A percentile compares a stretch with the other conserved stretches of the same genome.
Conservation (phyloP, 2,329 filamentous ascomycete genomes). For the Aspergillus terreus region DNA sequence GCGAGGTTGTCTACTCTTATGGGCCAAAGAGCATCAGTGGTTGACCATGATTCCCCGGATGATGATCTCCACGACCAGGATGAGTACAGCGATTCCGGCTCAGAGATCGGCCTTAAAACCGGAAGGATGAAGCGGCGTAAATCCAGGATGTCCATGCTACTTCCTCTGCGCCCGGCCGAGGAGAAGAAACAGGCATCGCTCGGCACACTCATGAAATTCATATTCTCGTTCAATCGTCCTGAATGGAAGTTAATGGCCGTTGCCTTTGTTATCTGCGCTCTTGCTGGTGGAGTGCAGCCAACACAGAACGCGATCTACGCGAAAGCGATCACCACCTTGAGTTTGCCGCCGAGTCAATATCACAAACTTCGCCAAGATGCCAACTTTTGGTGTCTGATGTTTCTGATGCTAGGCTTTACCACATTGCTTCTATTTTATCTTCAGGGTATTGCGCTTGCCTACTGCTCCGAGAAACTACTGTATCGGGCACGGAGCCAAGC, state of each 20-base stretch:
- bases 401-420: constrained; percentile 71
- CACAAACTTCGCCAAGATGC: constrained; percentile 61
- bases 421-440: constrained; percentile 63
- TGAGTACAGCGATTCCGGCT: constrained; percentile 7
- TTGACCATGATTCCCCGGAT: constrained; percentile 10
- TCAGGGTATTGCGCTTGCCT: constrained; percentile 72
- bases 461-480: constrained; percentile 77
- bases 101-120: constrained; percentile 8
- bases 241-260: constrained; percentile 69
- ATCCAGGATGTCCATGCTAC: constrained; percentile 9
- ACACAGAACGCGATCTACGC: constrained; percentile 75
- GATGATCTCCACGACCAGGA: constrained; percentile 2
- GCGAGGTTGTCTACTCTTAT: constrained; percentile 15
- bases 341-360: constrained; percentile 51
- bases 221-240: constrained; percentile 69
- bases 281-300: constrained; percentile 76
- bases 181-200: constrained; percentile 25
- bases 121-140: not conserved
- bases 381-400: constrained; percentile 84
- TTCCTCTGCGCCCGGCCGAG: constrained; percentile 25
- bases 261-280: constrained; percentile 66
- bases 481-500: constrained; percentile 68
- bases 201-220: constrained; percentile 68
- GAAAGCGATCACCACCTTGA: constrained; percentile 72
- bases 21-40: constrained; percentile 8